Evolutionary conservation across 179 eudicot genomes (phyloP).

Genomic region (Carnegiea gigantea): DNA sequence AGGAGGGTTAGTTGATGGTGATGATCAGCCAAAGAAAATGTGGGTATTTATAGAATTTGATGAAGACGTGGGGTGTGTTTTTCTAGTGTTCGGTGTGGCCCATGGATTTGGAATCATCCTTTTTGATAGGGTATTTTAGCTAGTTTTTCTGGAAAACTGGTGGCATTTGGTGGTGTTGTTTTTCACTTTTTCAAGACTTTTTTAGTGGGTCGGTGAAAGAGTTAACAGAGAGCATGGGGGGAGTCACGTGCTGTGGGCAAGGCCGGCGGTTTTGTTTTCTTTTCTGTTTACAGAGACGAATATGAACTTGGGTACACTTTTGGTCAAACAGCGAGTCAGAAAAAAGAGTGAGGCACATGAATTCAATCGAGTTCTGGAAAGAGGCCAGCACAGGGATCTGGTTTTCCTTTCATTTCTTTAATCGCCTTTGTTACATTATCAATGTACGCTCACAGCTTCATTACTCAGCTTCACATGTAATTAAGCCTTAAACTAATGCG

Average conservation of each 20-base stretch:
- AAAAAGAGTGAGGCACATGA: not conserved
- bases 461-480: not conserved
- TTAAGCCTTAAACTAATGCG: no score
- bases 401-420: not conserved
- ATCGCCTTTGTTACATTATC: not conserved
- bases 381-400: slow-evolving; percentile 1
- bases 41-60: slow-evolving; percentile 35
- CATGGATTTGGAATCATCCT: slow-evolving; percentile 32
- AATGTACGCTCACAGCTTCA: not conserved
- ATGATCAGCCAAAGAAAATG: not conserved
- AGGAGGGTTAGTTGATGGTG: not conserved
- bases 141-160: slow-evolving; percentile 28
- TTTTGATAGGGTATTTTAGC: not conserved
- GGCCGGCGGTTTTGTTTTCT: slow-evolving; percentile 26
- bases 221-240: not conserved
- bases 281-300: not conserved
- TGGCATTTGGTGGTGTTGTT: slow-evolving; percentile 14
- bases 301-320: not conserved
- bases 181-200: not conserved
- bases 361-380: not conserved
- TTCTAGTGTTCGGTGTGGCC: slow-evolving; percentile 26
- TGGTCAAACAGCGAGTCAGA: not conserved
- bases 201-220: not conserved
- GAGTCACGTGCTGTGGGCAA: slow-evolving; percentile 37
- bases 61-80: not conserved